Evolutionary conservation across 345 rosid genomes (phyloP), one percentile per base, ranked within the genome.

Genomic region (Chamaenerion angustifolium): DNA sequence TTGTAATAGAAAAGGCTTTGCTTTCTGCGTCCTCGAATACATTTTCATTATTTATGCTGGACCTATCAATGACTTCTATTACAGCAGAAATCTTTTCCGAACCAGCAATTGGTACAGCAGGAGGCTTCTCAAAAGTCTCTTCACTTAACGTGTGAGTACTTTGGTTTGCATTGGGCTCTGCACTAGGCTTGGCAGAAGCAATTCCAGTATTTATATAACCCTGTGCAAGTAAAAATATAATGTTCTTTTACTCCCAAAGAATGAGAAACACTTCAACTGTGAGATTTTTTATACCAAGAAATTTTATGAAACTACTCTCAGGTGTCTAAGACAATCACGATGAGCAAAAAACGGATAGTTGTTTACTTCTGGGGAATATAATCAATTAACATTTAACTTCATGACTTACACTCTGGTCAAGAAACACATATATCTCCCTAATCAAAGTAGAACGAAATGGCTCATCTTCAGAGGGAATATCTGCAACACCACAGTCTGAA

Each of bases 141-240:
- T 70, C 42, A 64, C 54, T 49, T 13, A 42, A 5, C 54, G 74
- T 76, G 67, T 57, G 71, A 67, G 65, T 66, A 56, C 69, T 64
- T 41, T 69, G 72, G 57, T 72, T 68, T 35, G 59, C 57, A 48
- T 16, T 58, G 45, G 59, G 65, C 57, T 64, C 71, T 31, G 45
- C 71, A 55, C 70, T 74, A 59, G 74, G 86, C 66, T 70, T 81
- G 55, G 64, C 56, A 15, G 82, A 79, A 60, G 99, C 85, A 65
- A 88, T 71, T 61, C 99, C 99, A 71, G 75, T 56, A 80, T 93
- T 93, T 73, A 93, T 88, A 68, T 79, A 93, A 64, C 97, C 97
- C 99, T 93, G 83, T 68, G 31, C 59, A 63, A 56, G 55, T 47
- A 46, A 46, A 35, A 31, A 31, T 31, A 5, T n/a, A n/a, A n/a